A percentile compares a stretch with the other conserved stretches of the same genome.
Conservation (phyloP, 2,329 filamentous ascomycete genomes). For the Fusarium coicis region DNA sequence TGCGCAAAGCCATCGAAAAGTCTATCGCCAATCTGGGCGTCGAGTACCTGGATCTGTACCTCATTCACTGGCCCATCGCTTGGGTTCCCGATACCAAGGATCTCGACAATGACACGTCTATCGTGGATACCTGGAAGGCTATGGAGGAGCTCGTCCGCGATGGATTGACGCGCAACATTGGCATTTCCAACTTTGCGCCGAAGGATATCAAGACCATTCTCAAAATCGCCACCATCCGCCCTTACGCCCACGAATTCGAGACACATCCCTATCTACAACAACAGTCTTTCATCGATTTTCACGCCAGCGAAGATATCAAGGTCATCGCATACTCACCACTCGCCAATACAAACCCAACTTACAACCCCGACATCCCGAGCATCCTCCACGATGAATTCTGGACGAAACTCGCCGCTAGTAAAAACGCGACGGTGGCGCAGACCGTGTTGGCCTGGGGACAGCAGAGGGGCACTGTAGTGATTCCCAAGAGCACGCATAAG, state of each 20-base stretch:
- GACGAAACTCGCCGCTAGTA: constrained; percentile 21
- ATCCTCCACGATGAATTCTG: constrained; percentile 36
- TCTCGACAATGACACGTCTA: constrained; percentile 32
- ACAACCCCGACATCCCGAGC: constrained; percentile 32
- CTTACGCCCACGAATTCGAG: constrained; percentile 54
- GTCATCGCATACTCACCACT: constrained; percentile 40
- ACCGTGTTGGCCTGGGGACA: constrained; percentile 38
- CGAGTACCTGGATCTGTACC: constrained; percentile 48
- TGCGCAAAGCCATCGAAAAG: constrained; percentile 45
- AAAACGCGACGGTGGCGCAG: constrained; percentile 39
- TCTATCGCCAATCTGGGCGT: constrained; percentile 46
- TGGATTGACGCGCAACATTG: constrained; percentile 49
- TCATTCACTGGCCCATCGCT: constrained; percentile 46
- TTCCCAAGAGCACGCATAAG: constrained; percentile 34
- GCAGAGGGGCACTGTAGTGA: constrained; percentile 34
- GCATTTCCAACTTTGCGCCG: constrained; percentile 69
- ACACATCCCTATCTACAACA: constrained; percentile 69
- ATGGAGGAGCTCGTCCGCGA: constrained; percentile 44
- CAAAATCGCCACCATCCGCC: constrained; percentile 44
- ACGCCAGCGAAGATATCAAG: constrained; percentile 44
- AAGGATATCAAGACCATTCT: constrained; percentile 58
- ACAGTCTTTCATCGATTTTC: constrained; percentile 42
- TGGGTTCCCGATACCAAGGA: constrained; percentile 37
- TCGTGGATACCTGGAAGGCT: constrained; percentile 47
- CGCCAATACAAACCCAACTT: constrained; percentile 38